Evolutionary conservation across 371 early-diverging fungal species (phyloP), one percentile per base, ranked within the genome.

Genomic region (Haplosporangium sp.): DNA sequence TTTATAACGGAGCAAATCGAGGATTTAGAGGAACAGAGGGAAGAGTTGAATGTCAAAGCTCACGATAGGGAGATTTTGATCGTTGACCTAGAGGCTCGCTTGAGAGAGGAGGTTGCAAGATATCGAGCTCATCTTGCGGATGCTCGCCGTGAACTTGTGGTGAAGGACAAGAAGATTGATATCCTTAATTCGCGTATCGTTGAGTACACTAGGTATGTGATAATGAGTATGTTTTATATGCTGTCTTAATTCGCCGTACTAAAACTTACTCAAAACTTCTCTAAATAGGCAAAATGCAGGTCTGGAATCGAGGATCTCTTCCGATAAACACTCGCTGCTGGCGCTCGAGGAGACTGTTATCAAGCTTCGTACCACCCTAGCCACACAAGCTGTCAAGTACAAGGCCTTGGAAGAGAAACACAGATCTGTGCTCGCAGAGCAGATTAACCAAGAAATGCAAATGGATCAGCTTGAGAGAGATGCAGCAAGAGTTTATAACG

Each of bases 341-440:
- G 15, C 44, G 0, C 63, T 76, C 40, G 71, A 71, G 35, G 6
- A 20, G 10, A 62, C 64, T 10, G 34, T 70, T 6, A 67, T 61
- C 47, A 63, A 55, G 35, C 48, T 71, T 20, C 66, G 63, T 7
- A 35, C n/a, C 13, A 42, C 59, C 9, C 34, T 76, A 34, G 52
- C 67, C 0, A 11, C 59, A 3, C 71, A 76, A 27, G 53, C 67
- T 53, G 66, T 63, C 17, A 70, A 60, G 40, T 67, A 71, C 67
- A 66, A 64, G 20, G 2, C 50, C 35, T 63, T 76, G 27, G 71
- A 76, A 4, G 39, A 44, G 59, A 76, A 63, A 48, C 57, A 76
- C 39, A 66, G 47, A 27, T 4, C 48, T 1, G 37, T 55, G 7
- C 58, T 63, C 11, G 38, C 34, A 11, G 17, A 15, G 7, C 70